Conservation (phyloP, 371 early-diverging fungal species). For the Thermomucor indicae-seudaticae region DNA sequence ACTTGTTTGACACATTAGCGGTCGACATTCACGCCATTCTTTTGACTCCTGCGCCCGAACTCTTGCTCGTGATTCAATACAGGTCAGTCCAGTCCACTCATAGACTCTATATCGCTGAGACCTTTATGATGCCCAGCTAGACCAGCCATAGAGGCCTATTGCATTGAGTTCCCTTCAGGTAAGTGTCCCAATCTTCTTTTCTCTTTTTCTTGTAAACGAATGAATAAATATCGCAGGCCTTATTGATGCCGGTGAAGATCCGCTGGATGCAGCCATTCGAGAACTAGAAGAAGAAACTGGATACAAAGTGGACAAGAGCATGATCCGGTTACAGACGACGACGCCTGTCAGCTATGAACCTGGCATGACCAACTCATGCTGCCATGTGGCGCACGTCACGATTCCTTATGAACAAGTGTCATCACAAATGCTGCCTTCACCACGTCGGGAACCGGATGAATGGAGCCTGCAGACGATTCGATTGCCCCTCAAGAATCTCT, state of each 20-base stretch:
- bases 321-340: constrained; percentile 7
- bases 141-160: constrained; percentile 50
- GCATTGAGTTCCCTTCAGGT: constrained; percentile 65
- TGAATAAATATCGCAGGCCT: constrained; percentile 26
- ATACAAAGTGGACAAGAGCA: constrained; percentile 17
- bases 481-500: constrained; percentile 34
- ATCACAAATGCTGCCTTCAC: constrained; percentile 7
- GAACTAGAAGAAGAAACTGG: constrained; percentile 66
- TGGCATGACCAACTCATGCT: constrained; percentile 53
- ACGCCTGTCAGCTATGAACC: constrained; percentile 55
- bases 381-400: constrained; percentile 37
- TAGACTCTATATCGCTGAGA: neutral
- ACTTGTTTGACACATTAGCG: constrained; percentile 18
- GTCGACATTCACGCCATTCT: constrained; percentile 49
- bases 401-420: constrained; percentile 15
- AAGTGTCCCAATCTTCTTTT: constrained; percentile 3
- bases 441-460: constrained; percentile 47
- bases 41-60: constrained; percentile 29
- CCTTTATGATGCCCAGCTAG: constrained; percentile 15
- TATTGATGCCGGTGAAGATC: constrained; percentile 46
- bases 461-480: constrained; percentile 49
- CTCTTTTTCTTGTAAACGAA: neutral
- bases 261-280: constrained; percentile 45
- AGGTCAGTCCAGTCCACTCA: constrained; percentile 16
- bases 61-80: constrained; percentile 58